Base-by-base conservation (phyloP, 495 filamentous ascomycete species). In the Aspergillus taichungensis region DNA sequence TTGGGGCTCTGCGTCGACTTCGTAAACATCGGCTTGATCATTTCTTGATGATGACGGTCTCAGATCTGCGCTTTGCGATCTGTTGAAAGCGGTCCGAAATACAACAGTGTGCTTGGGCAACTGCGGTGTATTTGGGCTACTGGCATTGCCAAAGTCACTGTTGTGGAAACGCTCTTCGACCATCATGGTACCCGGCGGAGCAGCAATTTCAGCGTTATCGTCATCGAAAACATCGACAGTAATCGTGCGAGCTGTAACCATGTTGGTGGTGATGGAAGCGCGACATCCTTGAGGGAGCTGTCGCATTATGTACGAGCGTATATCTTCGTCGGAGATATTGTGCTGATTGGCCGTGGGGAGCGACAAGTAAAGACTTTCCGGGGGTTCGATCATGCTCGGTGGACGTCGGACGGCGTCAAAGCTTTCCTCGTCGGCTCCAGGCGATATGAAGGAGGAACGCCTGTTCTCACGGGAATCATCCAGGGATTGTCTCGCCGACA, bases 171-270 rank as follows among this genome's bases (percentile, higher is more conserved):
- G 60, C 61, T 84, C 72, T 52, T 81, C 74, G 29, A 88, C 57
- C 44, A 88, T 67, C 53, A 83, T 82, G 13, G 84, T 76, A 0
- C 81, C 79, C 1, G 79, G 76, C 2, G 84, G 82, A 8, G 83
- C 75, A 7, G 72, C 61, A 24, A 88, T 71, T 11, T 79, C 74
- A 3, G 78, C 68, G 14, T 67, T 67, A 13, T 76, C 68, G 27
- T 78, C 69, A 34, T 85, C 80, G 12, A 69, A 78, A 13, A 88
- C 76, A 45, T 87, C 82, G 4, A 89, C 82, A 0, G 82, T 86
- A 49, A 88, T 81, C 0, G 76, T 87, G 40, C 80, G 80, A 4
- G 78, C 82, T 6, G 79, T 85, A 13, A 75, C 70, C 7, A 76
- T 67, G 14, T 80, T 76, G 3, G 80, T 82, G 7, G 71, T 79